A percentile compares a stretch with the other conserved stretches of the same genome.
Evolutionary conservation across 768 basidiomycete genomes (phyloP).

Genomic region (Chiua virens): DNA sequence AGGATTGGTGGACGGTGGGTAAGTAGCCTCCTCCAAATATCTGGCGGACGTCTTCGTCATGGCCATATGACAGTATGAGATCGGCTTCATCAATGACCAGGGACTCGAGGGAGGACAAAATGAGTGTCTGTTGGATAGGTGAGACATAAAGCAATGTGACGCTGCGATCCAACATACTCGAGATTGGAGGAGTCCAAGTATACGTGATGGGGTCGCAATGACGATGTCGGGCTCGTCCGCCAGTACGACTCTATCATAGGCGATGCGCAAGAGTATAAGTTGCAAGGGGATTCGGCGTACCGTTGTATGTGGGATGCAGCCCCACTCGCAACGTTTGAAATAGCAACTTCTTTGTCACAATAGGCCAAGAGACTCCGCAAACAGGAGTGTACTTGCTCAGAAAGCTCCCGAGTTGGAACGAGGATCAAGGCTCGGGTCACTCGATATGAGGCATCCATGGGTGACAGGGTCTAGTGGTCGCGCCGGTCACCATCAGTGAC

Average conservation of each 20-base stretch:
- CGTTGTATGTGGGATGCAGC: slow-evolving; percentile 69
- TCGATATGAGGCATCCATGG: slow-evolving; percentile 43
- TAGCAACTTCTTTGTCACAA: slow-evolving; percentile 71
- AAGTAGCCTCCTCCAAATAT: slow-evolving; percentile 68
- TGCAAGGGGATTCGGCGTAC: slow-evolving; percentile 36
- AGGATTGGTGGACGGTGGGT: slow-evolving; percentile 84
- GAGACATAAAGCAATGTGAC: background rate
- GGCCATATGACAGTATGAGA: slow-evolving; percentile 94
- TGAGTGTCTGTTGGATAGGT: slow-evolving; percentile 53
- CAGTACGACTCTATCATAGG: slow-evolving; percentile 43
- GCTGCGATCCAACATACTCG: slow-evolving; percentile 45
- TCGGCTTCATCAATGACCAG: slow-evolving; percentile 98
- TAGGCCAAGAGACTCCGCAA: slow-evolving; percentile 66
- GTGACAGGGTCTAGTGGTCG: slow-evolving; percentile 32
- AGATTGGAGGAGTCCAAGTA: slow-evolving; percentile 64
- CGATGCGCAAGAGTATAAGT: slow-evolving; percentile 1
- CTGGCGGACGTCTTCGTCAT: slow-evolving; percentile 84
- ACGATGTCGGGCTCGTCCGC: slow-evolving; percentile 79
- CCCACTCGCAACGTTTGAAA: slow-evolving; percentile 78
- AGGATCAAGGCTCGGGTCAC: slow-evolving; percentile 76
- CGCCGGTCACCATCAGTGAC: background rate
- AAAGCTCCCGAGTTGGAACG: slow-evolving; percentile 89
- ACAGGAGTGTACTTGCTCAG: slow-evolving; percentile 83
- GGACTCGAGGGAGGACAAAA: slow-evolving; percentile 67
- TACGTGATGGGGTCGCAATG: slow-evolving; percentile 75